Percentiles rank a stretch among this genome's conserved stretches.
Evolutionary conservation across 768 basidiomycete species (phyloP).

Genomic region (Mycena capillaripes): DNA sequence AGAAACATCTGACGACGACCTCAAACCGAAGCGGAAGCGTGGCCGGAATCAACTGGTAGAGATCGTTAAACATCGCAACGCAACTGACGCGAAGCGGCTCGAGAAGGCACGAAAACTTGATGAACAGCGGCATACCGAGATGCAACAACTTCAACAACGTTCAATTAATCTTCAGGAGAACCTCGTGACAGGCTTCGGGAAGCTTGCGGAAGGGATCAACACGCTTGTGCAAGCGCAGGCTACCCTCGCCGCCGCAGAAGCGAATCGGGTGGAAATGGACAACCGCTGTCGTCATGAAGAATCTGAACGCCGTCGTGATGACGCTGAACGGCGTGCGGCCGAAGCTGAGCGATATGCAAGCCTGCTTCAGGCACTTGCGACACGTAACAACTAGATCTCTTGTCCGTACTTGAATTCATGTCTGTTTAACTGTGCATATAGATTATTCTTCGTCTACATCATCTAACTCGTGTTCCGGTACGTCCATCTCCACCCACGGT

Average conservation of each 20-base stretch:
- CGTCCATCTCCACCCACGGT: slow-evolving; percentile 20
- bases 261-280: not conserved
- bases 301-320: not conserved
- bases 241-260: not conserved
- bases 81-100: slow-evolving; percentile 9
- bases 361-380: not conserved
- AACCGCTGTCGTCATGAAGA: not conserved
- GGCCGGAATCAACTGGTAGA: slow-evolving; percentile 17
- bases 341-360: slow-evolving; percentile 22
- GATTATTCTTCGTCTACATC: not conserved
- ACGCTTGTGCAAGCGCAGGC: not conserved
- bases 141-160: slow-evolving; percentile 7
- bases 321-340: slow-evolving; percentile 9
- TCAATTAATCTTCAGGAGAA: slow-evolving; percentile 2
- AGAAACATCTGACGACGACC: too few species aligned
- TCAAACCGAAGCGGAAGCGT: slow-evolving; percentile 5
- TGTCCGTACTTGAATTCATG: not conserved
- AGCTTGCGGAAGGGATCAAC: not conserved
- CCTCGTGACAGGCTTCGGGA: not conserved
- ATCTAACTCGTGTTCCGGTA: not conserved
- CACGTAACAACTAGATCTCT: not conserved
- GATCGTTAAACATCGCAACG: slow-evolving; percentile 14
- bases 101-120: slow-evolving; percentile 15
- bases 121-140: slow-evolving; percentile 17
- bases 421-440: not conserved